phyloP scores from a whole-genome alignment of 768 basidiomycete species.

The Leccinum rimulosum region DNA sequence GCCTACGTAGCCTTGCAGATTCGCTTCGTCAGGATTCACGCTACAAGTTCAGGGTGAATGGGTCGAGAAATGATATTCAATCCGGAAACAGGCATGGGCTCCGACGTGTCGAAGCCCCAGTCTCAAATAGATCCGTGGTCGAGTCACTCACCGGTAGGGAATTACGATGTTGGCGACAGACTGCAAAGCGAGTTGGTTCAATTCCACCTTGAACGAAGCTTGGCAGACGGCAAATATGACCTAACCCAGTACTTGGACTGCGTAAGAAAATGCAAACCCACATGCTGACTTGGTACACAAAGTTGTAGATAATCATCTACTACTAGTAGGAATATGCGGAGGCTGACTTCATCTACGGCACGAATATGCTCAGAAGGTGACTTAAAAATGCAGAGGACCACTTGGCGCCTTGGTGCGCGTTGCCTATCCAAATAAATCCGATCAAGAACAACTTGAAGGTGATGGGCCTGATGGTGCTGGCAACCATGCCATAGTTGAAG shows the following conservation, averaged over 20 bases:
- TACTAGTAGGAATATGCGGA: neutral
- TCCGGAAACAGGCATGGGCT: neutral
- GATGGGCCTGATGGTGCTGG: slow-evolving; percentile 16
- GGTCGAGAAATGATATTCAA: neutral
- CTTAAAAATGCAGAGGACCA: slow-evolving; percentile 27
- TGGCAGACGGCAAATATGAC: slow-evolving; percentile 30
- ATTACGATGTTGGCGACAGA: slow-evolving; percentile 26
- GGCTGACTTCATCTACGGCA: neutral
- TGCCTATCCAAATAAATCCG: slow-evolving; percentile 27
- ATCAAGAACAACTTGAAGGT: slow-evolving; percentile 21
- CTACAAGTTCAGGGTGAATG: slow-evolving; percentile 2
- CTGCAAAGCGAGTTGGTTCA: slow-evolving; percentile 24
- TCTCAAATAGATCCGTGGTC: neutral
- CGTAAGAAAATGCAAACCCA: neutral
- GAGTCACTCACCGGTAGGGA: slow-evolving; percentile 25
- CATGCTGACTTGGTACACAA: slow-evolving; percentile 28
- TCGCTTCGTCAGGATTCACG: slow-evolving; percentile 27
- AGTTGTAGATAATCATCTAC: slow-evolving; percentile 30
- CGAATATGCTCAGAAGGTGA: neutral
- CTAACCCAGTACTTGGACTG: slow-evolving; percentile 20
- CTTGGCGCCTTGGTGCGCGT: slow-evolving; percentile 12
- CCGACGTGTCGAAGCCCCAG: neutral
- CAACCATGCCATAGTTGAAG: slow-evolving; percentile 12
- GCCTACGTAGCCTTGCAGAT: slow-evolving; percentile 29
- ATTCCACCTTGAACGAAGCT: slow-evolving; percentile 29